phyloP scores from a whole-genome alignment of 805 yeast species.

The Candida tallmaniae region DNA sequence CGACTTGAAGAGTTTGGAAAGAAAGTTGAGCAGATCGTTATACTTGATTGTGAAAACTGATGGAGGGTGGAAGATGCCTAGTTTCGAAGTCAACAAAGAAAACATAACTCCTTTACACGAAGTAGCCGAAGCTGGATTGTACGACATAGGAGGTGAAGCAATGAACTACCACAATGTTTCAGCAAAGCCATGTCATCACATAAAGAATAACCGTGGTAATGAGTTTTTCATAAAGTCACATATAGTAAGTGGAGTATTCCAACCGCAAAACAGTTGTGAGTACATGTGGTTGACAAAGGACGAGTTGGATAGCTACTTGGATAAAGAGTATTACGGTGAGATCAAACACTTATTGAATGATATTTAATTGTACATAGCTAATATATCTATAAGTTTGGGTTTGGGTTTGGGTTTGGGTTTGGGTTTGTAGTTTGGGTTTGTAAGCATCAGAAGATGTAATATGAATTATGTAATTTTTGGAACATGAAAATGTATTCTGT shows the following conservation, averaged over 20 bases:
- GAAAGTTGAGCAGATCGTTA: constrained; percentile 74
- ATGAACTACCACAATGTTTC: constrained; percentile 92
- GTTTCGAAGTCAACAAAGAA: neutral
- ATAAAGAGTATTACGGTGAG: constrained; percentile 50
- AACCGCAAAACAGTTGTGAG: constrained; percentile 38
- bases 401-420: too few species aligned
- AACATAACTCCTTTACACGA: constrained; percentile 50
- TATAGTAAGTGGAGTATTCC: constrained; percentile 78
- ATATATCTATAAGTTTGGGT: neutral
- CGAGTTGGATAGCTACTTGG: constrained; percentile 58
- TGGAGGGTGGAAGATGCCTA: constrained; percentile 48
- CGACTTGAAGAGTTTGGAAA: constrained; percentile 67
- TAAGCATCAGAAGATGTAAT: too few species aligned
- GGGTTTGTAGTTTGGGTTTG: too few species aligned
- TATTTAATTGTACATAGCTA: constrained; percentile 18
- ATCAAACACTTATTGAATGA: constrained; percentile 47
- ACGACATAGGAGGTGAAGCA: constrained; percentile 63
- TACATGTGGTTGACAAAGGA: constrained; percentile 83
- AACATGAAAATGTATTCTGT: too few species aligned
- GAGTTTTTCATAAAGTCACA: constrained; percentile 84
- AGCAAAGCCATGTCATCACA: constrained; percentile 73
- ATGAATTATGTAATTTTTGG: too few species aligned
- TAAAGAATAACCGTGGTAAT: constrained; percentile 38
- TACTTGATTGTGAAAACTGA: constrained; percentile 60
- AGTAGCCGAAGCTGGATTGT: constrained; percentile 72